Evolutionary conservation across 2,329 filamentous ascomycete genomes (phyloP), one percentile per base, ranked within the genome.

Genomic region (Ophiosphaerella narmari): DNA sequence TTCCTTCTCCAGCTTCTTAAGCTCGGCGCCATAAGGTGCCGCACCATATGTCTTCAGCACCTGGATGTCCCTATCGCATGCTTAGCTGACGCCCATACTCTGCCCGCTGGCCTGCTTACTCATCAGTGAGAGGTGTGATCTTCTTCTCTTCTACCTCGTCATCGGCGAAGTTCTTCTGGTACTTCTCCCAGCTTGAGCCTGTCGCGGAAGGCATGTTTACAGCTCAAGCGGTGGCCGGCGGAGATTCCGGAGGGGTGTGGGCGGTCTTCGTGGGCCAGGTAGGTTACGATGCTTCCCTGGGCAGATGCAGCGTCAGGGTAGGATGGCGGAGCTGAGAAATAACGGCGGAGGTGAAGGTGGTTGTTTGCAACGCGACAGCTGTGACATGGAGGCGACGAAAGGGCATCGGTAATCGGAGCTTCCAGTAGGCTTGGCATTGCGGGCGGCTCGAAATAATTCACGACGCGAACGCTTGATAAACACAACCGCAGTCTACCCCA

Each of bases 141-240:
- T 99, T 99, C 88, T 99, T 99, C 84, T 99, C 94, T 75, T 96
- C 91, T 76, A 92, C 82, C 75, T 97, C 94, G 68, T 99, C 94
- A 72, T 99, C 94, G 72, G 88, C 93, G 73, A 90, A 99, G 73
- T 87, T 92, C 84, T 97, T 97, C 80, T 90, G 85, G 83, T 96
- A 97, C 82, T 97, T 97, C 84, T 99, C 94, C 94, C 94, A 99
- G 84, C 86, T 90, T 77, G 83, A 79, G 74, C 94, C 94, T 69
- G 89, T 96, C 77, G 94, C 93, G 80, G 90, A 93, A 83, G 92
- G 92, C 92, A 97, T 85, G 74, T 65, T 80, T 71, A 72, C 60
- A 54, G 60, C 37, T 48, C 32, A 46, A 48, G 47, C 52, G 50
- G 52, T 50, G 60, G 44, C 24, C 37, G 13, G 39, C 31, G 39